Conservation (phyloP, 1,139 yeast genomes). For the Sugiyamaella paludigena region DNA sequence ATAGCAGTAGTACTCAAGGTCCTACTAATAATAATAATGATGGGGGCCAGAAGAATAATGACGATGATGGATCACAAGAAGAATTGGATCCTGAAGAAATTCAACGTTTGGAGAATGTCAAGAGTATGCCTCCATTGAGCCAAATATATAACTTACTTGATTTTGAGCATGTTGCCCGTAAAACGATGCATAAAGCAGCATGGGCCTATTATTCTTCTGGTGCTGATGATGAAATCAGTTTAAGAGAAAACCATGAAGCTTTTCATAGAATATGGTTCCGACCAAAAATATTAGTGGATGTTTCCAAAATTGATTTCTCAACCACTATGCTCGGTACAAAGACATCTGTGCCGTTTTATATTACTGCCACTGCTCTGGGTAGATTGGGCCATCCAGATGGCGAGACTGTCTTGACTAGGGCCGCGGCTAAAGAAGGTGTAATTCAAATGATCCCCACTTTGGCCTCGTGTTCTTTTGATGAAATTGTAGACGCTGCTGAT, state of each 20-base stretch:
- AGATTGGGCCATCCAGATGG: slow-evolving; percentile 57
- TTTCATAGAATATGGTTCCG: slow-evolving; percentile 83
- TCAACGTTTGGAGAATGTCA: slow-evolving; percentile 37
- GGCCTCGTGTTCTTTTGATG: slow-evolving; percentile 56
- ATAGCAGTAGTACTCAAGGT: too few relatives aligned
- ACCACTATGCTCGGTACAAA: slow-evolving; percentile 54
- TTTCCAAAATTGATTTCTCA: slow-evolving; percentile 50
- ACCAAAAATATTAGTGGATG: slow-evolving; percentile 78
- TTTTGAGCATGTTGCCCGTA: slow-evolving; percentile 81
- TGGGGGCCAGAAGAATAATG: background rate
- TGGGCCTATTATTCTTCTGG: slow-evolving; percentile 95
- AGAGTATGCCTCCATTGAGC: slow-evolving; percentile 61
- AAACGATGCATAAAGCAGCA: slow-evolving; percentile 70
- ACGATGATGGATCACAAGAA: slow-evolving; percentile 32
- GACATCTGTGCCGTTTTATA: slow-evolving; percentile 51
- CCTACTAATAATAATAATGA: too few relatives aligned
- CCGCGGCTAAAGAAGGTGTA: slow-evolving; percentile 47
- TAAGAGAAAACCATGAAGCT: slow-evolving; percentile 86
- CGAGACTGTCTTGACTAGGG: slow-evolving; percentile 50
- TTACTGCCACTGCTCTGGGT: slow-evolving; percentile 59
- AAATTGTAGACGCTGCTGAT: slow-evolving; percentile 50
- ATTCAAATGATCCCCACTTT: slow-evolving; percentile 59
- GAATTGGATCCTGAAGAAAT: slow-evolving; percentile 36
- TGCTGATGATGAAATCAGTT: slow-evolving; percentile 85
- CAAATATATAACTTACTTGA: slow-evolving; percentile 70